Conservation (phyloP, 228 moss, liverwort and hornwort genomes). For the Sphagnum magellanicum region DNA sequence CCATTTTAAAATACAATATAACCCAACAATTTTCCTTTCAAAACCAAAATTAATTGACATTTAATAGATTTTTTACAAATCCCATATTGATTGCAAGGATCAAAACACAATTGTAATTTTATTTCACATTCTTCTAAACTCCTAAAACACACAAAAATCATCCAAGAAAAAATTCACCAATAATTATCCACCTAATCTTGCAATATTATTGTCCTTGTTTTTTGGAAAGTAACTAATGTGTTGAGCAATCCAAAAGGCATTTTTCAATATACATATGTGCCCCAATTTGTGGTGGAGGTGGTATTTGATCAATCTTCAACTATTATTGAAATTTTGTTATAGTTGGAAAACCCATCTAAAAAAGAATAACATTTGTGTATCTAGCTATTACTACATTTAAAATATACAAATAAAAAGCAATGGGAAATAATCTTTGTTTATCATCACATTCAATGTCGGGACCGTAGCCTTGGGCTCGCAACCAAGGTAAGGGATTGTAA, state of each 20-base stretch:
- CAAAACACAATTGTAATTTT: conserved; percentile 3
- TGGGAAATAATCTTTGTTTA: not conserved
- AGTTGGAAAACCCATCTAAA: not conserved
- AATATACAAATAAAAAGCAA: not conserved
- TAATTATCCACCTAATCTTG: conserved; percentile 1
- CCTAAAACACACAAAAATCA: conserved; percentile 12
- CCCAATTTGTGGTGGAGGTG: not conserved
- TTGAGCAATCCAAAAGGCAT: no score
- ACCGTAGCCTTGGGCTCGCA: no score
- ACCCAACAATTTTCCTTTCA: not conserved
- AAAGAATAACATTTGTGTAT: not conserved
- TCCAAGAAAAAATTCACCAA: conserved; percentile 9
- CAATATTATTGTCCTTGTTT: conserved; percentile 1
- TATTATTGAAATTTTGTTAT: not conserved
- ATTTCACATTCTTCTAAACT: not conserved
- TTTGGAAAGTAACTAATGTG: not conserved
- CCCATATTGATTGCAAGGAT: conserved; percentile 2
- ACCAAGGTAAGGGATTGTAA: no score
- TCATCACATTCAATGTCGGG: not conserved
- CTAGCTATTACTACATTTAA: not conserved
- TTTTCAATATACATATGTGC: not conserved
- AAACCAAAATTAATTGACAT: conserved; percentile 4
- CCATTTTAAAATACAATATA: not conserved
- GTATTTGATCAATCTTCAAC: not conserved
- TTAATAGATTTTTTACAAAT: conserved; percentile 3